These are phyloP conservation scores for Zelonia costaricensis DNA, from an alignment of 208 protist species.

Conservation along the genomic window DNA sequence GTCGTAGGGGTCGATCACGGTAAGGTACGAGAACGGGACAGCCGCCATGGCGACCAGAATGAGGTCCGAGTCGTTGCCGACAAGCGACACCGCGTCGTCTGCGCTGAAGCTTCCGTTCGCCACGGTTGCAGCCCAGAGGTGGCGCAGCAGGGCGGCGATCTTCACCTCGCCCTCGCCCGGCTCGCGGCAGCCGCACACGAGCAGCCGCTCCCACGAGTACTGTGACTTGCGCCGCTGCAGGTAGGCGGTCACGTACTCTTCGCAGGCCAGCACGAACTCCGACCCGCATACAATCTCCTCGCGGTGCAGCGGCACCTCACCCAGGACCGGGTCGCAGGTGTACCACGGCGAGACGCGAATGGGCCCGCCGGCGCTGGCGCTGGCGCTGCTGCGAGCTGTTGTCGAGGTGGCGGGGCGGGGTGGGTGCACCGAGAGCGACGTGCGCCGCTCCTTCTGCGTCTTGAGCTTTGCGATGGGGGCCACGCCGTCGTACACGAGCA, in stretches of 20 bases:
- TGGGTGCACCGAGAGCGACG: conserved; percentile 12
- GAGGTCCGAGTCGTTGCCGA: conserved; percentile 88
- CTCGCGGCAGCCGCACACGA: conserved; percentile 48
- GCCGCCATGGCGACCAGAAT: conserved; percentile 65
- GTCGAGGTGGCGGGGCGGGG: conserved; percentile 2
- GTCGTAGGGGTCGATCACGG: conserved; percentile 57
- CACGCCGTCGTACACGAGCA: conserved; percentile 78
- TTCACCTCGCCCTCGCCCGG: conserved; percentile 87
- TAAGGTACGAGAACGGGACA: conserved; percentile 58
- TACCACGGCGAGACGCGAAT: conserved; percentile 18
- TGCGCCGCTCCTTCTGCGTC: conserved; percentile 69
- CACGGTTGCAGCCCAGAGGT: conserved; percentile 32
- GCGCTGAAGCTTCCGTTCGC: conserved; percentile 33
- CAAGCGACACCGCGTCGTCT: conserved; percentile 66
- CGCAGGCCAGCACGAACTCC: conserved; percentile 76
- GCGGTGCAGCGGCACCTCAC: conserved; percentile 39
- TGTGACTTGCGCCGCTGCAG: conserved; percentile 9
- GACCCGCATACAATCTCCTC: conserved; percentile 75
- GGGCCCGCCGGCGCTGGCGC: not conserved
- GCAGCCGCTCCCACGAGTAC: conserved; percentile 19
- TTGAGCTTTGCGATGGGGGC: conserved; percentile 70
- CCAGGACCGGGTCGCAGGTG: conserved; percentile 49
- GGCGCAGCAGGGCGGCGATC: conserved; percentile 56
- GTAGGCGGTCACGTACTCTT: conserved; percentile 35
- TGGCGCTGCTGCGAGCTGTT: too few species aligned